Conservation (phyloP, 192 early-diverging fungal species). For the Phycomyces blakesleeanus region DNA sequence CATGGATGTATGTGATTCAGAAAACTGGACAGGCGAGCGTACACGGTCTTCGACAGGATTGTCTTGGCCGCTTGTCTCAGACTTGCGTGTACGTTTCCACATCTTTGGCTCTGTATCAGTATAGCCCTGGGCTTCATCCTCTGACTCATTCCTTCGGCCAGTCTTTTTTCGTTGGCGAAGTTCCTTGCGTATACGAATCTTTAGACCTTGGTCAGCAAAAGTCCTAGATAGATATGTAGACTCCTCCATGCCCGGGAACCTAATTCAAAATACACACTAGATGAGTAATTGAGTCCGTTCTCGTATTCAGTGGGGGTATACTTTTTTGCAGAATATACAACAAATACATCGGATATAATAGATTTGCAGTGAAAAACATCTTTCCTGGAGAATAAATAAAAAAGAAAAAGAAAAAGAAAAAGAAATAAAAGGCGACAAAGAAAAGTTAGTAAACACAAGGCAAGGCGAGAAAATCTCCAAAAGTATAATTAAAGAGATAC, state of each 20-base stretch:
- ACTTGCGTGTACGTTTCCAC: no score
- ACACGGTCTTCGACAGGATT: no score
- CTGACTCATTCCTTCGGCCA: not conserved
- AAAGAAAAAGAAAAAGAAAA: constrained; percentile 14
- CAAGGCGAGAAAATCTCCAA: constrained; percentile 4
- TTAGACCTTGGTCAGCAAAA: constrained; percentile 95
- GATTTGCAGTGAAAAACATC: constrained; percentile 90
- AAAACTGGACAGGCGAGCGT: no score
- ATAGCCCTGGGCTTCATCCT: no score
- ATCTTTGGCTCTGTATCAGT: no score
- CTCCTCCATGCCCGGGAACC: constrained; percentile 96
- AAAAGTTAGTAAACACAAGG: no score
- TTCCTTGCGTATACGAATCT: constrained; percentile 93
- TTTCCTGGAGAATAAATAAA: constrained; percentile 32
- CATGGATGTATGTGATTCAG: no score
- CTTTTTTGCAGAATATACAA: constrained; percentile 86
- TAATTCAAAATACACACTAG: no score
- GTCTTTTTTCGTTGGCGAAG: constrained; percentile 35
- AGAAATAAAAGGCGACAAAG: no score
- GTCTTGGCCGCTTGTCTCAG: no score
- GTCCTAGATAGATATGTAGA: constrained; percentile 83
- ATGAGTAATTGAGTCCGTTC: no score
- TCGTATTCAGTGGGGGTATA: no score
- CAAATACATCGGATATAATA: constrained; percentile 79
- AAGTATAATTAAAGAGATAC: constrained; percentile 1